Base-by-base conservation (phyloP, 768 basidiomycete genomes). In the Auriscalpium microsporum region DNA sequence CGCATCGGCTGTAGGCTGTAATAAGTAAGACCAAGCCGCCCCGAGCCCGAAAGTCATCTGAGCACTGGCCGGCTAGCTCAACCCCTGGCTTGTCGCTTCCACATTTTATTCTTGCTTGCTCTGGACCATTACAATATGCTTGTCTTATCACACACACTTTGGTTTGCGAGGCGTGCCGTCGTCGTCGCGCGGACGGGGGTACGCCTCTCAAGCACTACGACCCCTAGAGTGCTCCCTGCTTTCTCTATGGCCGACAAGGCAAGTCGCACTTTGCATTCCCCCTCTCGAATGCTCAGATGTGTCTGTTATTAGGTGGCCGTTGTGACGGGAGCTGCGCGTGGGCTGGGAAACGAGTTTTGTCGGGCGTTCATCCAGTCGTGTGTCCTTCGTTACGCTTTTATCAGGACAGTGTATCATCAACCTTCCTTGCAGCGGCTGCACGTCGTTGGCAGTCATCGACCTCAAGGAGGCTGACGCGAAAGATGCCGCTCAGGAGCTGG, bases 241-340 rank as follows among this genome's bases (percentile, higher is more conserved):
- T 87, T 95, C 65, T 92, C 90, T 10, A 79, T 95, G 75, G 75
- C 82, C 66, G 79, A 78, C 65, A 92, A 89, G 78, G 90, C 85
- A 50, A 60, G 69, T 45, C 49, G 33, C 55, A 50, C 42, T 36
- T 38, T 53, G 34, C 23, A 44, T 10, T 14, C 9, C 17, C 54
- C 53, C 47, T 2, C 55, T 10, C 16, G 44, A 37, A 23, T n/a
- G 42, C 8, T 51, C 35, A 35, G 48, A 45, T 17, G 11, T 7
- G 13, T 46, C 28, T 35, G 40, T 37, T 17, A 45, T 21, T 58
- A 95, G 85, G 92, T 93, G 53, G 91, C 90, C 72, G 73, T 94
- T 63, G 84, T 98, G 50, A 98, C 95, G 40, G 95, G 95, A 47
- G 95, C 86, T 53, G 95, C 94, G 11, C 79, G 89, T 64, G 95